phyloP scores from a whole-genome alignment of 306 rosid species.

The Vigna nakashimae region DNA sequence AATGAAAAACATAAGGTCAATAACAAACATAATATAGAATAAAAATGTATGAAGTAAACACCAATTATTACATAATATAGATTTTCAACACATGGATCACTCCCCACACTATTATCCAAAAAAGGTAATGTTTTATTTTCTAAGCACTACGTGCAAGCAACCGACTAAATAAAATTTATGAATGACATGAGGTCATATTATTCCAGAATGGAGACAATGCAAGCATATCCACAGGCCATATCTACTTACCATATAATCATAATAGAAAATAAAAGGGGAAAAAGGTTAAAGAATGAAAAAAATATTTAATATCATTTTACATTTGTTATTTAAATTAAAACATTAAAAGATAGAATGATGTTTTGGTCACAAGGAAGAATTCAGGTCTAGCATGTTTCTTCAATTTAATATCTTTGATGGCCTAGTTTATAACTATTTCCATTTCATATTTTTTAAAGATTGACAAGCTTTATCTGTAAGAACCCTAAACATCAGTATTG shows the following conservation, averaged over 20 bases:
- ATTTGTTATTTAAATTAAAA: neutral
- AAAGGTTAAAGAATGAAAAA: neutral
- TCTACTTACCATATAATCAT: neutral
- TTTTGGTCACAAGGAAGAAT: neutral
- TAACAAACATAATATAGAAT: constrained; percentile 23
- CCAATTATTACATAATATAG: neutral
- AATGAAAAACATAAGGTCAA: constrained; percentile 19
- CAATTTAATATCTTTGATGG: neutral
- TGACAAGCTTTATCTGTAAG: neutral
- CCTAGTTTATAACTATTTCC: neutral
- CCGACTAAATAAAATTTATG: neutral
- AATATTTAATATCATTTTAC: neutral
- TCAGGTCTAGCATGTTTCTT: neutral
- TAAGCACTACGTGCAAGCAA: neutral
- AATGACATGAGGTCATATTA: neutral
- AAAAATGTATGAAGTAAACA: neutral
- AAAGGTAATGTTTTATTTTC: neutral
- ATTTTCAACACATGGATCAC: constrained; percentile 11
- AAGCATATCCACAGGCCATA: neutral
- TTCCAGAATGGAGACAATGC: neutral
- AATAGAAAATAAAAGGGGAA: neutral
- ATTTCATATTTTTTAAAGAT: neutral
- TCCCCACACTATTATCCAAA: neutral
- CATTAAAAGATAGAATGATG: neutral
- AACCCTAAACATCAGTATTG: neutral